phyloP scores from a whole-genome alignment of 345 rosid species.

The Gossypium longicalyx region DNA sequence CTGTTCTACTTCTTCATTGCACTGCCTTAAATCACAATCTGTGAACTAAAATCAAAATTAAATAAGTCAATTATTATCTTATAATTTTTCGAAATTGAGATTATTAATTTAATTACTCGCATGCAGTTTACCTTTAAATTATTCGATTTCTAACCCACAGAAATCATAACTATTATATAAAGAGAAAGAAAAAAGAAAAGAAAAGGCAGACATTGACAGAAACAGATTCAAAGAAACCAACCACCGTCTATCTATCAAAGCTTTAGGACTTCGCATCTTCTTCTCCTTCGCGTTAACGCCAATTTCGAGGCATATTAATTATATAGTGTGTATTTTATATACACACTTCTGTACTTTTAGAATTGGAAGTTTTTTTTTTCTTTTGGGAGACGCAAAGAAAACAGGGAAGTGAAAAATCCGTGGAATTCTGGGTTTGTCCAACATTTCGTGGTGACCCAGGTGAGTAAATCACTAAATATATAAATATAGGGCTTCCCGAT shows the following conservation, averaged over 20 bases:
- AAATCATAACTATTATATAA: too few species aligned
- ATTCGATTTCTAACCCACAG: too few species aligned
- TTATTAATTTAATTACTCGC: too few species aligned
- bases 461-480: not conserved
- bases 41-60: too few species aligned
- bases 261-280: not conserved
- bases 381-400: not conserved
- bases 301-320: not conserved
- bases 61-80: too few species aligned
- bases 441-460: conserved; percentile 13
- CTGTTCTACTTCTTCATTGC: fast-evolving
- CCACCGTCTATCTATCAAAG: not conserved
- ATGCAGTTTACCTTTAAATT: too few species aligned
- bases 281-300: not conserved
- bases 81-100: too few species aligned
- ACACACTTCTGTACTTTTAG: not conserved
- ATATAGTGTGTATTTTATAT: not conserved
- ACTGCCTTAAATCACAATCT: fast-evolving
- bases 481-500: not conserved
- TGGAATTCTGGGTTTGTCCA: conserved; percentile 9
- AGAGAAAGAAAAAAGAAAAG: too few species aligned
- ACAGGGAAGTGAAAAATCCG: not conserved
- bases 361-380: not conserved
- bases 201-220: not conserved
- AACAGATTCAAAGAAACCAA: not conserved